Percentiles rank a stretch among this genome's conserved stretches.
phyloP scores from a whole-genome alignment of 148 eudicot species.

The Fallopia convolvulus region DNA sequence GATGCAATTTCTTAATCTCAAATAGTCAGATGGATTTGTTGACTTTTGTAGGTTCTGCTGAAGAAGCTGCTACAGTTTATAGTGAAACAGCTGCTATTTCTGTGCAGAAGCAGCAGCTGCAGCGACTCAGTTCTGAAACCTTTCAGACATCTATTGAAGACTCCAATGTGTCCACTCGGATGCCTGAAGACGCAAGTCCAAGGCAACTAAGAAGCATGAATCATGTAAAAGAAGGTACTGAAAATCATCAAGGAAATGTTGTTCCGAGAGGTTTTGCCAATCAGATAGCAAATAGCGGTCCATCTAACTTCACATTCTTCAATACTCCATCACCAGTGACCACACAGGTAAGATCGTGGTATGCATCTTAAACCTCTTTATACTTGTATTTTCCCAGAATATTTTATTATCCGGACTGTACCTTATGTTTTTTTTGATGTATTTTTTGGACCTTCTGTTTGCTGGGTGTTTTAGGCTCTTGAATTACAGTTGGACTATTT shows the following conservation, averaged over 20 bases:
- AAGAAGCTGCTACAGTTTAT: slow-evolving; percentile 67
- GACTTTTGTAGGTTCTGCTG: slow-evolving; percentile 67
- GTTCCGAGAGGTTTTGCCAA: slow-evolving; percentile 40
- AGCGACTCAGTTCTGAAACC: slow-evolving; percentile 36
- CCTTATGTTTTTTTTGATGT: background rate
- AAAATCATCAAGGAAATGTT: slow-evolving; percentile 45
- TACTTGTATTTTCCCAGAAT: background rate
- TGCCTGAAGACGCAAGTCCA: slow-evolving; percentile 58
- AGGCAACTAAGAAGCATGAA: slow-evolving; percentile 45
- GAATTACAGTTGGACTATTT: background rate
- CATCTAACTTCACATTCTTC: slow-evolving; percentile 58
- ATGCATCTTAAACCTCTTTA: slow-evolving; percentile 17
- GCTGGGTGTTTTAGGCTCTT: background rate
- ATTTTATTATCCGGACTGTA: background rate
- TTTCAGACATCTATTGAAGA: slow-evolving; percentile 42
- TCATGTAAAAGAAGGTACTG: slow-evolving; percentile 51
- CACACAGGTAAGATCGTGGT: slow-evolving; percentile 46
- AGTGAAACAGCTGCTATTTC: slow-evolving; percentile 73
- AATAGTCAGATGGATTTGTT: background rate
- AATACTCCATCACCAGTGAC: slow-evolving; percentile 96
- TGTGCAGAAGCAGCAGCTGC: slow-evolving; percentile 55
- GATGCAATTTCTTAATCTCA: slow-evolving; percentile 1
- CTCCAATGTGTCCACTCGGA: slow-evolving; percentile 33
- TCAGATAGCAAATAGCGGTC: slow-evolving; percentile 50
- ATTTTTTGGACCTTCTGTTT: background rate